Evolutionary conservation across 208 protist species (phyloP).

Genomic region (Trypanosoma brucei): DNA sequence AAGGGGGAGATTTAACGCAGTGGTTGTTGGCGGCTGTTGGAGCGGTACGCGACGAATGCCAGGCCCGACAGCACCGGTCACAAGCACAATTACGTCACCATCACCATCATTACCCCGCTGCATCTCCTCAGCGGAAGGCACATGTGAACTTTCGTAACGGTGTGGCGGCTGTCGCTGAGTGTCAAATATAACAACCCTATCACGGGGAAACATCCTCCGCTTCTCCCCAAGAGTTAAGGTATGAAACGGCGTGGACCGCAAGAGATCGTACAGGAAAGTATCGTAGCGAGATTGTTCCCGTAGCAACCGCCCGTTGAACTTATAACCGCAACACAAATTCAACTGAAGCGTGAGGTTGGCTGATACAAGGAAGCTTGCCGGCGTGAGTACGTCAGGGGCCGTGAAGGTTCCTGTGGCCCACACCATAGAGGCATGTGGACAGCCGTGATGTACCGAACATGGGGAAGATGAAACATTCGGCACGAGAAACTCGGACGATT

Average conservation of each 20-base stretch:
- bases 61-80: conserved; percentile 46
- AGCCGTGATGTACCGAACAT: conserved; percentile 50
- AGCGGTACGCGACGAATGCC: conserved; percentile 18
- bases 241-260: conserved; percentile 79
- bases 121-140: conserved; percentile 33
- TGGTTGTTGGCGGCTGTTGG: conserved; percentile 1
- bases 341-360: conserved; percentile 61
- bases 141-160: conserved; percentile 36
- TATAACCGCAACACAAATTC: conserved; percentile 80
- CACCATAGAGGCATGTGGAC: conserved; percentile 69
- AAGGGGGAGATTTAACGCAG: background rate
- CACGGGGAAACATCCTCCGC: conserved; percentile 57
- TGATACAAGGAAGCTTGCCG: conserved; percentile 43
- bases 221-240: conserved; percentile 54
- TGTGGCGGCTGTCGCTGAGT: conserved; percentile 18
- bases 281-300: conserved; percentile 57
- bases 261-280: conserved; percentile 57
- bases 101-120: conserved; percentile 53
- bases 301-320: conserved; percentile 61
- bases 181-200: conserved; percentile 34
- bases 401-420: conserved; percentile 83
- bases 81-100: conserved; percentile 81
- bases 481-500: background rate
- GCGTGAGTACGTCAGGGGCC: conserved; percentile 45
- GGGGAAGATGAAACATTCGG: conserved; percentile 6